Conservation (phyloP, 1,284 basidiomycete genomes). For the Cutaneotrichosporon cyanovorans region DNA sequence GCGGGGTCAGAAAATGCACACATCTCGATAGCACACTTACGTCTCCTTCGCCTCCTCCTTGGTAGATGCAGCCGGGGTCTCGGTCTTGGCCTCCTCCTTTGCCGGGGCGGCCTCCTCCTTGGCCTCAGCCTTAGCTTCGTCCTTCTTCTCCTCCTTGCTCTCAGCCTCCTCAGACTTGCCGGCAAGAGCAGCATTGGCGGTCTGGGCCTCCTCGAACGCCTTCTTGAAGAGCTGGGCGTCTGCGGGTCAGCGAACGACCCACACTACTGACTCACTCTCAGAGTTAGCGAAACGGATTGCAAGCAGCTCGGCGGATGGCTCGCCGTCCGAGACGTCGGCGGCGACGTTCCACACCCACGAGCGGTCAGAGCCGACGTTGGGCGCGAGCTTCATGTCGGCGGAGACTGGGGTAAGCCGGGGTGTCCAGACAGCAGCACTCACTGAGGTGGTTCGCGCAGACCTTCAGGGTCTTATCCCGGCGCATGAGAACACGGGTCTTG, state of each 20-base stretch:
- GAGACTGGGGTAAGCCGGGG: constrained; percentile 55
- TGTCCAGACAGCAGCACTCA: constrained; percentile 49
- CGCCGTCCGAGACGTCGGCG: constrained; percentile 87
- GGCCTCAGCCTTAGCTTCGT: constrained; percentile 23
- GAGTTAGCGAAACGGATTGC: constrained; percentile 97
- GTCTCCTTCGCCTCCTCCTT: constrained; percentile 24
- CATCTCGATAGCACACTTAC: too few relatives aligned
- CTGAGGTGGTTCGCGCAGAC: constrained; percentile 97
- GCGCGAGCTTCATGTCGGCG: constrained; percentile 85
- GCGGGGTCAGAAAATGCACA: too few relatives aligned
- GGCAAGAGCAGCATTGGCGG: constrained; percentile 52
- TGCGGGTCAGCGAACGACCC: constrained; percentile 36
- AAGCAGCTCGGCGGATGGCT: constrained; percentile 83
- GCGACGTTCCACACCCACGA: constrained; percentile 99
- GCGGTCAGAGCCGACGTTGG: constrained; percentile 97
- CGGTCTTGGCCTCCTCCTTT: constrained; percentile 21
- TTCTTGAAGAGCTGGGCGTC: constrained; percentile 82
- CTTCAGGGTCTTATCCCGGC: constrained; percentile 99
- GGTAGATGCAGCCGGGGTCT: constrained; percentile 8
- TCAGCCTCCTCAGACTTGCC: constrained; percentile 36
- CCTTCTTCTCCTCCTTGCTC: constrained; percentile 32
- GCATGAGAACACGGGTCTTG: constrained; percentile 96
- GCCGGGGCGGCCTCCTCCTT: constrained; percentile 16
- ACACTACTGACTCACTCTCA: constrained; percentile 64
- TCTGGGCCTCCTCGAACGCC: constrained; percentile 77